These are phyloP conservation scores for Globisporangium paddicum DNA, from an alignment of 352 stramenopile genomes.

Conservation along the genomic window DNA sequence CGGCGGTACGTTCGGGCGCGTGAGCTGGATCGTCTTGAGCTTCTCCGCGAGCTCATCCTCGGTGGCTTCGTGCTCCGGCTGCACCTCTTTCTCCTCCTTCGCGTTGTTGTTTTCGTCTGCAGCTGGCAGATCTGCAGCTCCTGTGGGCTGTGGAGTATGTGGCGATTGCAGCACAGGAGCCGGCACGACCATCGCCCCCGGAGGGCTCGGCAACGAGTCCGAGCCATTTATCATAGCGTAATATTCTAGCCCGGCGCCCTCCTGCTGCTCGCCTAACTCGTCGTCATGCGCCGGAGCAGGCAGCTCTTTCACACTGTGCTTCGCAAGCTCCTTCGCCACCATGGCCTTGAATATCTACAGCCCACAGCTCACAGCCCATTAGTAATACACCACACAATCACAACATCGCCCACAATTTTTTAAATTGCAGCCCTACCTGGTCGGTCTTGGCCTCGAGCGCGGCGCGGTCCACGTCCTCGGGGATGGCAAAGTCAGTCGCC, in stretches of 20 bases:
- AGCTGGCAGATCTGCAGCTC: background rate
- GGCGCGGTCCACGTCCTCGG: constrained; percentile 44
- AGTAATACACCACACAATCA: background rate
- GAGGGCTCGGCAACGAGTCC: constrained; percentile 2
- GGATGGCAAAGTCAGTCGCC: constrained; percentile 60
- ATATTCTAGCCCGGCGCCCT: constrained; percentile 4
- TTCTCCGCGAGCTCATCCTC: constrained; percentile 63
- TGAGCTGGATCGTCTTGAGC: constrained; percentile 63
- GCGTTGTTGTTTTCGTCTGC: background rate
- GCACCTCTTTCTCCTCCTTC: constrained; percentile 4
- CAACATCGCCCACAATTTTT: background rate
- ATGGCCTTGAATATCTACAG: constrained; percentile 50
- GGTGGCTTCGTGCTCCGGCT: constrained; percentile 20
- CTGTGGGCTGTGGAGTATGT: background rate
- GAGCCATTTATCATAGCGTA: background rate
- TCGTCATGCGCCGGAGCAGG: constrained; percentile 10
- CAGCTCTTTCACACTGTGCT: constrained; percentile 27
- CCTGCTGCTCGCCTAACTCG: background rate
- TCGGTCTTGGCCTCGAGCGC: constrained; percentile 43
- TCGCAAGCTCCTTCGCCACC: constrained; percentile 43
- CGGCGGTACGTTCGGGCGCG: constrained; percentile 44
- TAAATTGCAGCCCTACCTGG: constrained; percentile 27
- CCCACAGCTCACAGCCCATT: background rate
- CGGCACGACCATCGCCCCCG: constrained; percentile 6
- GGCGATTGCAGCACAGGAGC: background rate